phyloP scores from a whole-genome alignment of 805 yeast genomes.

The Yamadazyma paraphyllophila region DNA sequence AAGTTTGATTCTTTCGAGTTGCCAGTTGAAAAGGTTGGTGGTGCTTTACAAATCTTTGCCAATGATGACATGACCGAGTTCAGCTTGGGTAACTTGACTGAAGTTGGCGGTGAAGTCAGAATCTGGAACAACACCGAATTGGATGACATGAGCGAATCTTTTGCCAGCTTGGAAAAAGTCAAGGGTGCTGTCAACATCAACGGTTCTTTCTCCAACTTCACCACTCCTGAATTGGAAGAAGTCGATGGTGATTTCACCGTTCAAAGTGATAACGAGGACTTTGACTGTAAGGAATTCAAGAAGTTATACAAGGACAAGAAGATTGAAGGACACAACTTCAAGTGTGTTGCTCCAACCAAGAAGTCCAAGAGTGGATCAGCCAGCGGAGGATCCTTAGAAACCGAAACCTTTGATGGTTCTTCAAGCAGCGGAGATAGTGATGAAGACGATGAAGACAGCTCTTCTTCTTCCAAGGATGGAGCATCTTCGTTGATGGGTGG shows the following conservation, averaged over 20 bases:
- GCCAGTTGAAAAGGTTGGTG: slow-evolving; percentile 36
- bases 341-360: slow-evolving; percentile 35
- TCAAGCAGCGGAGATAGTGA: slow-evolving; percentile 14
- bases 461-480: slow-evolving; percentile 21
- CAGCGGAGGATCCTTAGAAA: slow-evolving; percentile 16
- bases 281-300: slow-evolving; percentile 36
- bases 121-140: slow-evolving; percentile 41
- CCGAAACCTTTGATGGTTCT: slow-evolving; percentile 21
- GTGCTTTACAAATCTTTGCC: slow-evolving; percentile 40
- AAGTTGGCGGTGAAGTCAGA: slow-evolving; percentile 41
- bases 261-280: slow-evolving; percentile 33
- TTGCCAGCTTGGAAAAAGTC: slow-evolving; percentile 29
- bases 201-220: slow-evolving; percentile 39
- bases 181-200: slow-evolving; percentile 40
- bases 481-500: slow-evolving; percentile 20
- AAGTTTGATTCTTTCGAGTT: slow-evolving; percentile 31
- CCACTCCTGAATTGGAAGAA: slow-evolving; percentile 34
- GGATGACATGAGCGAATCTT: slow-evolving; percentile 28
- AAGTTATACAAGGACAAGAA: slow-evolving; percentile 28
- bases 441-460: slow-evolving; percentile 19
- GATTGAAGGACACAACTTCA: slow-evolving; percentile 45
- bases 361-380: slow-evolving; percentile 18
- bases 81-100: slow-evolving; percentile 26
- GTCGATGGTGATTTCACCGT: slow-evolving; percentile 44
- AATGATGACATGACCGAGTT: slow-evolving; percentile 40